Evolutionary conservation across 176 grass and related monocot genomes (phyloP).

Genomic region (Alloteropsis semialata): DNA sequence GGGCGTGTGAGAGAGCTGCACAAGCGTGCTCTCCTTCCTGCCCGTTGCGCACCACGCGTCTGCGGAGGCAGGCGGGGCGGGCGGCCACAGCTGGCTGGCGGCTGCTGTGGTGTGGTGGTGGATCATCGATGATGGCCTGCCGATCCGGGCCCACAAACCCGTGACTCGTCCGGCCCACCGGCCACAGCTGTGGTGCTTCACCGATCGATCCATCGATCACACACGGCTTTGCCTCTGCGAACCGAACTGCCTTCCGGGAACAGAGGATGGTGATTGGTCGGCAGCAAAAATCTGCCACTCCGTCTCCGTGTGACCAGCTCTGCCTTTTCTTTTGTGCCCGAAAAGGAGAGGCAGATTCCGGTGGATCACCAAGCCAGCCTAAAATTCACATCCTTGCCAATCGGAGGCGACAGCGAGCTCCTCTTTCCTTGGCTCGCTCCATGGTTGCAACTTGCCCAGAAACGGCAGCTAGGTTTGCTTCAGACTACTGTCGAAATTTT

Average conservation of each 20-base stretch:
- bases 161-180: not conserved
- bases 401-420: not conserved
- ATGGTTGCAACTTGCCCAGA: not conserved
- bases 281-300: constrained; percentile 10
- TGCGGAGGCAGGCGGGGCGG: not conserved
- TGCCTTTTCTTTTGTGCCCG: not conserved
- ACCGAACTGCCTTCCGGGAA: not conserved
- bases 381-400: not conserved
- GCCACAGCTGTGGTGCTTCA: not conserved
- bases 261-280: not conserved
- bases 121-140: not conserved
- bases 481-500: not conserved
- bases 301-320: constrained; percentile 41
- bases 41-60: constrained; percentile 24
- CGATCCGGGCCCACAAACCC: not conserved
- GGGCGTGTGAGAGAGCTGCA: not conserved
- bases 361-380: not conserved
- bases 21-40: not conserved
- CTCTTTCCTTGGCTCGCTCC: not conserved
- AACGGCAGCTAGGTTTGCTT: not conserved
- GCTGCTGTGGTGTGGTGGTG: not conserved
- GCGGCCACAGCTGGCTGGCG: constrained; percentile 19
- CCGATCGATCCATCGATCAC: not conserved
- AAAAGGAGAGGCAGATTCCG: not conserved
- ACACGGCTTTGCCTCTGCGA: not conserved